Base-by-base conservation (phyloP, 2,329 filamentous ascomycete species). In the Botrytis deweyae region DNA sequence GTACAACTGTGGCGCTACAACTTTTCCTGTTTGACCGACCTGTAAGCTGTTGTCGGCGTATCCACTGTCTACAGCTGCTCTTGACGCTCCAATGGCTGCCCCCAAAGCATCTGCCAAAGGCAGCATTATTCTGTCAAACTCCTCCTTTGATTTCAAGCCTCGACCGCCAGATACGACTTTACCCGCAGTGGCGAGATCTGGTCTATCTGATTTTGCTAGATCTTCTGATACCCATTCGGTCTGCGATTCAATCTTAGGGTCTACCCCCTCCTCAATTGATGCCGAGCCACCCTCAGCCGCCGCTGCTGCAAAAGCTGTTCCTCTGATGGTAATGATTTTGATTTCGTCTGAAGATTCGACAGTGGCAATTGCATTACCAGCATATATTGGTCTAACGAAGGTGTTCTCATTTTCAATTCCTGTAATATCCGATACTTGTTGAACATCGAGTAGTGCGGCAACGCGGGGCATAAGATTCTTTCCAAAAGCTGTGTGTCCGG, bases 31-130 rank as follows among this genome's bases (percentile, higher is more conserved):
- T 87, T 99, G 96, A 64, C 96, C 96, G 77, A 99, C 95, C 85
- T 99, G 96, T 79, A 99, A 86, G 83, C 94, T 97, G 88, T 99
- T 99, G 86, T 99, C 96, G 44, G 96, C 96, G 81, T 98, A 99
- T 8, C 96, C 96, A 79, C 93, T 97, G 84, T 99, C 96, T 59
- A 99, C 96, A 16, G 96, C 96, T 29, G 96, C 96, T 80, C 96
- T 91, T 70, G 94, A 97, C 42, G 96, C 96, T 80, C 96, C 96
- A 75, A 99, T 94, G 7, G 96, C 96, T n/a, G 96, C 96, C 63
- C 95, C 95, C 5, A 99, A 87, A 1, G 94, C 90, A 83, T 99
- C 96, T 1, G 96, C 96, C 72, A 99, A 88, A 62, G 96, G 95
- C 73, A 94, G 87, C 88, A 99, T 98, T 72, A 99, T 83, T 79